Base-by-base conservation (phyloP, 306 rosid genomes). In the Begonia loranthoides region DNA sequence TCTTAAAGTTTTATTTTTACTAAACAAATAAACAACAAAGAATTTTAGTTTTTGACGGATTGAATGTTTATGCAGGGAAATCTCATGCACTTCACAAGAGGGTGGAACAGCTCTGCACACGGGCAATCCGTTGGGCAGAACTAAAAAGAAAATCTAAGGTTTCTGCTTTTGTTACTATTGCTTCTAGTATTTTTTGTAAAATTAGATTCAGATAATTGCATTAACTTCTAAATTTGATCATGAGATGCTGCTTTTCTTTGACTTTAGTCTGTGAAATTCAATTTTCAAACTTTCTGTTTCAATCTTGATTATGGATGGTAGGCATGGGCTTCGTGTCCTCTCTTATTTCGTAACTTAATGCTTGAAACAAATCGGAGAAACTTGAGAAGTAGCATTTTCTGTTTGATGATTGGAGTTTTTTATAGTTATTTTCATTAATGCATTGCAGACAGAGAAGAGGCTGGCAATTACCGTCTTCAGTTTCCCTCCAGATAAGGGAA, bases 401-500 rank as follows among this genome's bases (percentile, higher is more conserved):
- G 9, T 28, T 28, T 28, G 36, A 7, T 28, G 7, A 28, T 28
- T 28, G 36, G 3, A 28, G 4, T 28, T 28, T 7, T 24, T 24
- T 24, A 24, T 28, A 28, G 9, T 28, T 7, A 28, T 28, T 28
- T 28, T 28, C 36, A 28, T 28, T 28, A 28, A 28, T 28, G 4
- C 9, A 28, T 28, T 28, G 65, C 88, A 92, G 96, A 76, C 65
- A 13, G 93, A 75, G 72, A 92, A 92, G 76, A 92, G 47, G 72
- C 58, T 86, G 39, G 99, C 99, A 10, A 80, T 92, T 57, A 92
- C 99, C 0, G 93, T 92, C 64, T 92, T 92, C 81, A 92, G 99
- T 64, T 92, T 86, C 77, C 99, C 99, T 21, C 99, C 99, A 14
- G 99, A 92, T 77, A 92, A 92, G 72, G 99, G 99, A 64, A 92